A percentile compares a stretch with the other conserved stretches of the same genome.
Evolutionary conservation across 441 rosid genomes (phyloP).

Genomic region (Euphorbia celastroides): DNA sequence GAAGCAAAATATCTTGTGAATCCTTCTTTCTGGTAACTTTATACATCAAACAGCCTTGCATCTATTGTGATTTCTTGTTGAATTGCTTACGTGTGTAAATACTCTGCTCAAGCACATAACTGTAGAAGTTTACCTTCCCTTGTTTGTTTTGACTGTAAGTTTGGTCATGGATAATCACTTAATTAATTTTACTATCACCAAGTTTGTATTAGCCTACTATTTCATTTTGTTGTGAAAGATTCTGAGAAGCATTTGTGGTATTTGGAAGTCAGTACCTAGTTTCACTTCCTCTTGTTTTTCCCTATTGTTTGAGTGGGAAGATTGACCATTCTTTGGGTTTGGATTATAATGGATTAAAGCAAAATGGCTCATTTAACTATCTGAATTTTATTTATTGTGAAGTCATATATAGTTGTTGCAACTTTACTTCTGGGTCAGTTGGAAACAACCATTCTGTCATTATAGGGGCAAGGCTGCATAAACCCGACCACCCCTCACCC

Average conservation of each 20-base stretch:
- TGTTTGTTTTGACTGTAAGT: conserved; percentile 8
- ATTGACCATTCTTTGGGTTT: too few relatives aligned
- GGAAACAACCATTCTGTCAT: too few relatives aligned
- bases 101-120: not conserved
- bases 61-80: not conserved
- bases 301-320: too few relatives aligned
- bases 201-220: conserved; percentile 2
- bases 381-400: too few relatives aligned
- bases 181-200: not conserved
- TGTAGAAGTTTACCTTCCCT: not conserved
- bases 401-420: too few relatives aligned
- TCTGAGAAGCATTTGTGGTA: not conserved
- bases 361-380: too few relatives aligned
- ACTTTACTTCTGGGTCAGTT: too few relatives aligned
- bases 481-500: too few relatives aligned
- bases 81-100: not conserved
- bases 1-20: not conserved
- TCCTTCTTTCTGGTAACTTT: not conserved
- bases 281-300: not conserved
- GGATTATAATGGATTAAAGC: too few relatives aligned
- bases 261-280: not conserved
- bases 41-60: not conserved
- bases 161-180: not conserved
- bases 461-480: too few relatives aligned
- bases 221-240: not conserved